Conservation (phyloP, 2,329 filamentous ascomycete genomes). For the Penicillium sp. region DNA sequence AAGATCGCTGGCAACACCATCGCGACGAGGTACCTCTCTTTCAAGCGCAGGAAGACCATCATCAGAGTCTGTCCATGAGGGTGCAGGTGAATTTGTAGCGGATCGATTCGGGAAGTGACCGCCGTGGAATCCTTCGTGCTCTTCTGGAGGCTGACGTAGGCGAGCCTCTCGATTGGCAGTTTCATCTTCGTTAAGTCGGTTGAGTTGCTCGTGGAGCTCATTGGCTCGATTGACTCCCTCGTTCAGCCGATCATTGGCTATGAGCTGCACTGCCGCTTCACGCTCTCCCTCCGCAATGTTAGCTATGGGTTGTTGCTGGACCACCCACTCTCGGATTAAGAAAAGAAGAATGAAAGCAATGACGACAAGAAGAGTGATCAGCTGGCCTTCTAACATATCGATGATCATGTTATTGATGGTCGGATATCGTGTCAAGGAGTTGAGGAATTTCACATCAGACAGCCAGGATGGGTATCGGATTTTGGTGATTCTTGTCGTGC, state of each 20-base stretch:
- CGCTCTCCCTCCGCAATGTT: conserved; percentile 66
- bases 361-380: conserved; percentile 89
- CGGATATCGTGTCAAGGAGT: conserved; percentile 62
- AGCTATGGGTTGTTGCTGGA: conserved; percentile 92
- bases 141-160: background rate
- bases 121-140: conserved; percentile 11
- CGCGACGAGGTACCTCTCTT: background rate
- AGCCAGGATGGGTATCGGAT: conserved; percentile 50
- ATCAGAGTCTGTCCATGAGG: conserved; percentile 19
- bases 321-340: conserved; percentile 93
- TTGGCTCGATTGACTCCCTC: conserved; percentile 8
- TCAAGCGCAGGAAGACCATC: conserved; percentile 13
- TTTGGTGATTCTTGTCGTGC: conserved; percentile 28
- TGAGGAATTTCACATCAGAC: conserved; percentile 58
- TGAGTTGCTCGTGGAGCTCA: background rate
- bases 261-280: conserved; percentile 51
- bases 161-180: background rate
- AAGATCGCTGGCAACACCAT: background rate
- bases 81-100: conserved; percentile 14
- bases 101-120: conserved; percentile 3
- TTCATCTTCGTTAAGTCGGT: conserved; percentile 9
- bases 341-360: conserved; percentile 96
- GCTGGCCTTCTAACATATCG: conserved; percentile 82
- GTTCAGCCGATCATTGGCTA: conserved; percentile 34
- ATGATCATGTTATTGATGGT: conserved; percentile 75